A percentile compares a stretch with the other conserved stretches of the same genome.
Evolutionary conservation across 2,329 filamentous ascomycete species (phyloP).

Genomic region (Cladosporium cucumerinum): DNA sequence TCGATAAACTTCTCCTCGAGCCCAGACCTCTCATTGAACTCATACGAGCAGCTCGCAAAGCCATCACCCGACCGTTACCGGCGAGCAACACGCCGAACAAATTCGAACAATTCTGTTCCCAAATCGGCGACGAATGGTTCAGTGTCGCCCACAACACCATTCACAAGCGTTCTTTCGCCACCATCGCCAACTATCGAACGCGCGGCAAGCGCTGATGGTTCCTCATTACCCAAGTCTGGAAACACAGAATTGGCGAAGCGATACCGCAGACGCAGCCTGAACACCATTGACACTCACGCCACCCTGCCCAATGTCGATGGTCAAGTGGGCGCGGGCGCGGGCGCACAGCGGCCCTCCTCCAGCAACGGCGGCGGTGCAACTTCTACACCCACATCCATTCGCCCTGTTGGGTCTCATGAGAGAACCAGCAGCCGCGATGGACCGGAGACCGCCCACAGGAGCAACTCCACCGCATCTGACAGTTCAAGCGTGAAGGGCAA

Average conservation of each 20-base stretch:
- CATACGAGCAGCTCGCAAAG: conserved; percentile 59
- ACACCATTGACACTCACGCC: conserved; percentile 52
- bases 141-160: conserved; percentile 51
- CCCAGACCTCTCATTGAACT: conserved; percentile 54
- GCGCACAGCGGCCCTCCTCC: conserved; percentile 26
- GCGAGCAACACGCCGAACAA: conserved; percentile 49
- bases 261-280: conserved; percentile 79
- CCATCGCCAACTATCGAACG: conserved; percentile 25
- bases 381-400: conserved; percentile 33
- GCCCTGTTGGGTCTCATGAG: conserved; percentile 33
- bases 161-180: conserved; percentile 52
- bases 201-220: conserved; percentile 63
- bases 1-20: conserved; percentile 50
- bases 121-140: conserved; percentile 35
- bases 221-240: conserved; percentile 57
- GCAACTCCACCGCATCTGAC: conserved; percentile 18
- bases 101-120: conserved; percentile 43
- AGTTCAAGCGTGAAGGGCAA: conserved; percentile 1
- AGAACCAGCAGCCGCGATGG: conserved; percentile 36
- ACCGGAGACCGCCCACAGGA: conserved; percentile 9
- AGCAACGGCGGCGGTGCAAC: conserved; percentile 27
- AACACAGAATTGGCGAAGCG: conserved; percentile 68
- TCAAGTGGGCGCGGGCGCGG: conserved; percentile 21
- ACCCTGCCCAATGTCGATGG: conserved; percentile 14
- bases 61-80: conserved; percentile 80